Percentiles rank a stretch among this genome's conserved stretches.
Evolutionary conservation across 2,329 filamentous ascomycete genomes (phyloP).

Genomic region (Biscogniauxia marginata): DNA sequence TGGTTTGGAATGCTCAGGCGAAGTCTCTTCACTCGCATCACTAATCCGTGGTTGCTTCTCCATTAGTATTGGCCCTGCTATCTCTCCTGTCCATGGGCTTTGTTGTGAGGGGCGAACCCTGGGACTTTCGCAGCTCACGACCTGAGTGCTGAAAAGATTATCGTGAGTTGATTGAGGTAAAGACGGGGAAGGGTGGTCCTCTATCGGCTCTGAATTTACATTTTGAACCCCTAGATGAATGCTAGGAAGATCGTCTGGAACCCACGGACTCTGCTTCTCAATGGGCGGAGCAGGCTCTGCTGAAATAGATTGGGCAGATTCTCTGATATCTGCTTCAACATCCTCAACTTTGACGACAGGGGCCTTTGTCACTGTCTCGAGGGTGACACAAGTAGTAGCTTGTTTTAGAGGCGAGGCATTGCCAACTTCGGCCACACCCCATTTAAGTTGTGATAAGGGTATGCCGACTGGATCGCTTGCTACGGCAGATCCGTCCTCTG

Average conservation of each 20-base stretch:
- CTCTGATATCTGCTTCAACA: not conserved
- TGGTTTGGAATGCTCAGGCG: not conserved
- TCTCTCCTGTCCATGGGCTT: constrained; percentile 29
- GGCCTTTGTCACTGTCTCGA: not conserved
- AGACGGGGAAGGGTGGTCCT: not conserved
- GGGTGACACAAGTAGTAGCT: not conserved
- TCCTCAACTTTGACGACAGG: constrained; percentile 3
- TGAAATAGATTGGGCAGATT: not conserved
- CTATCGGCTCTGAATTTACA: not conserved
- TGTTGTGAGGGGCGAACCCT: constrained; percentile 28
- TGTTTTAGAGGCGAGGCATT: not conserved
- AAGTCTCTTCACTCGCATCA: not conserved
- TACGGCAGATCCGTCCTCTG: constrained; percentile 6
- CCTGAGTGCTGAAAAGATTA: constrained; percentile 9
- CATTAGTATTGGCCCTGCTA: not conserved
- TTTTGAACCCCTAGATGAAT: constrained; percentile 15
- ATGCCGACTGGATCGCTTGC: constrained; percentile 8
- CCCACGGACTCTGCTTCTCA: constrained; percentile 30
- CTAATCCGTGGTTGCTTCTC: not conserved
- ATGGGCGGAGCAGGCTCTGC: not conserved
- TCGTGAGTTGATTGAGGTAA: constrained; percentile 3
- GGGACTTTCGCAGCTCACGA: constrained; percentile 4
- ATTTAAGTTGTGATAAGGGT: constrained; percentile 17
- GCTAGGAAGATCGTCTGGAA: constrained; percentile 8
- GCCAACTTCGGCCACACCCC: constrained; percentile 5